A percentile compares a stretch with the other conserved stretches of the same genome.
Conservation (phyloP, 257 asterid genomes). For the Fraxinus cuspidata region DNA sequence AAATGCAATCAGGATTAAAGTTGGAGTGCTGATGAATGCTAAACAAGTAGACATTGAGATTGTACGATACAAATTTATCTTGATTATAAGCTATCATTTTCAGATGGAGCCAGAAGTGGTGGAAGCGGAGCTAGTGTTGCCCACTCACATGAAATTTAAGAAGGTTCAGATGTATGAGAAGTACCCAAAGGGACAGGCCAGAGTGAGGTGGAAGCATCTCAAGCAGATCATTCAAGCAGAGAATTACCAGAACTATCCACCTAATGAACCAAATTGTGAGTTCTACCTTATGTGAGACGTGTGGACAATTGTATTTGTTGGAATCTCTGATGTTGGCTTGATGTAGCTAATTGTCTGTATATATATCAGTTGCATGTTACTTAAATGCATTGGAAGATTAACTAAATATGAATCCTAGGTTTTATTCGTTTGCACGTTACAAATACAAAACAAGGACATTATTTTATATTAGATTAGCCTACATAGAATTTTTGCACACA, state of each 20-base stretch:
- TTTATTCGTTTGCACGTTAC: neutral
- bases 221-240: constrained; percentile 90
- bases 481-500: neutral
- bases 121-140: constrained; percentile 82
- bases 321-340: neutral
- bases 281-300: neutral
- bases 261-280: constrained; percentile 77
- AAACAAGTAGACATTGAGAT: neutral
- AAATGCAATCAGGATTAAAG: neutral
- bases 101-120: constrained; percentile 85
- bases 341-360: neutral
- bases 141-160: constrained; percentile 74
- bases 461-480: neutral
- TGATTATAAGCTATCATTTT: neutral
- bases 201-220: constrained; percentile 93
- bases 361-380: neutral
- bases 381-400: neutral
- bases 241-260: constrained; percentile 72
- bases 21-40: neutral
- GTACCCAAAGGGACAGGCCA: constrained; percentile 91
- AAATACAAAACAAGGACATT: neutral
- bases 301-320: neutral
- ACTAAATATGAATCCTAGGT: constrained; percentile 3
- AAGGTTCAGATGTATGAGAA: constrained; percentile 86
- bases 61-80: neutral